Evolutionary conservation across 139 green algal genomes (phyloP).

Genomic region (Trebouxia sp.): DNA sequence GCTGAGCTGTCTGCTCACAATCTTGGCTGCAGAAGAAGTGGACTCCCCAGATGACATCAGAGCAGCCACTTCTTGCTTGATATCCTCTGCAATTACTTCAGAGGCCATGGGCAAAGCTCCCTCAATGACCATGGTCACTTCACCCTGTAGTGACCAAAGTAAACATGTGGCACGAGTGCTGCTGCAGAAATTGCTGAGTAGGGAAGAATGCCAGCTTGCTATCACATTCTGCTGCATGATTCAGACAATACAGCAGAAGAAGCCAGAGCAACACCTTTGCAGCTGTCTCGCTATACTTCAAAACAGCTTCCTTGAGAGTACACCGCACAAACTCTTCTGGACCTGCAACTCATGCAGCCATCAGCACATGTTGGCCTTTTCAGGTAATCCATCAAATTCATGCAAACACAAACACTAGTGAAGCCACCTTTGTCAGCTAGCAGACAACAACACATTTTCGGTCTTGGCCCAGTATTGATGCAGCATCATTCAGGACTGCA

Average conservation of each 20-base stretch:
- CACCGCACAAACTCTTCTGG: conserved; percentile 83
- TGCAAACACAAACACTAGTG: no score
- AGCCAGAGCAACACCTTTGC: no score
- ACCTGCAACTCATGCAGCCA: no score
- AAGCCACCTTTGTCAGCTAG: conserved; percentile 91
- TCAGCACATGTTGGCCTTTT: no score
- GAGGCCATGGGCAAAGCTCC: conserved; percentile 12
- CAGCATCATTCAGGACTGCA: conserved; percentile 62
- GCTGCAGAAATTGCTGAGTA: background rate
- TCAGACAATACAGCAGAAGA: no score
- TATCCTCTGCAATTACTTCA: background rate
- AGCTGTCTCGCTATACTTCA: conserved; percentile 18
- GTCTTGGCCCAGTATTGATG: conserved; percentile 55
- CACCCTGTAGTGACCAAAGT: background rate
- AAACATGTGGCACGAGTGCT: background rate
- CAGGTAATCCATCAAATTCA: no score
- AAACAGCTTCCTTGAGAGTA: conserved; percentile 38
- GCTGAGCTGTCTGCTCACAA: conserved; percentile 42
- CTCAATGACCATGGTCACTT: conserved; percentile 70
- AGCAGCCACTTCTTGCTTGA: conserved; percentile 28
- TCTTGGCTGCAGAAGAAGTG: conserved; percentile 38
- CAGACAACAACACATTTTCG: conserved; percentile 72
- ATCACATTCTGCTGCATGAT: no score
- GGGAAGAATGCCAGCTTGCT: no score
- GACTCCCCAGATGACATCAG: conserved; percentile 41